Conservation (phyloP, 106 monocot species). For the Allium fistulosum region DNA sequence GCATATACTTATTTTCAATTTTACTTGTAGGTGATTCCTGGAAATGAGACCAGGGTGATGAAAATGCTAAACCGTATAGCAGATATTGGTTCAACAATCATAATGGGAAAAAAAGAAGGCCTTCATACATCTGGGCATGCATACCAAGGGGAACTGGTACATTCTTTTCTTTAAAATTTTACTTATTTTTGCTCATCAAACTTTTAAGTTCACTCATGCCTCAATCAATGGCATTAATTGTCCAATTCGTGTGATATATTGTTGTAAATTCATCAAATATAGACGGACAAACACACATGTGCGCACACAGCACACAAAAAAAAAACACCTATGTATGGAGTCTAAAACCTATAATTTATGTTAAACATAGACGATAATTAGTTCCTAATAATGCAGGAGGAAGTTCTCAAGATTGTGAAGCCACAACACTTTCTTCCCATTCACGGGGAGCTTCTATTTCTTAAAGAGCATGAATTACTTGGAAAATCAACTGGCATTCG, state of each 20-base stretch:
- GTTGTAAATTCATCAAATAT: no score
- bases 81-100: slow-evolving; percentile 79
- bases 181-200: no score
- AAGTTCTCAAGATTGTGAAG: slow-evolving; percentile 96
- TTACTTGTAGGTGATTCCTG: slow-evolving; percentile 80
- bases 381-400: slow-evolving; percentile 52
- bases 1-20: not conserved
- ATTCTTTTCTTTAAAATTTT: slow-evolving; percentile 5
- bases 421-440: slow-evolving; percentile 97
- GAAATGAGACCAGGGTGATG: slow-evolving; percentile 97
- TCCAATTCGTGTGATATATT: not conserved
- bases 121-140: slow-evolving; percentile 98
- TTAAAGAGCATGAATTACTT: slow-evolving; percentile 98
- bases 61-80: slow-evolving; percentile 96
- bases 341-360: no score
- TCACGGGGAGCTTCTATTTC: slow-evolving; percentile 95
- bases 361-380: no score
- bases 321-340: no score
- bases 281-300: no score
- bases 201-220: no score
- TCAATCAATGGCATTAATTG: not conserved
- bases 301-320: no score
- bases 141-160: slow-evolving; percentile 80
- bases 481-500: slow-evolving; percentile 88
- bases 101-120: slow-evolving; percentile 85